Conservation (phyloP, 768 basidiomycete species). For the Collybiopsis luxurians region DNA sequence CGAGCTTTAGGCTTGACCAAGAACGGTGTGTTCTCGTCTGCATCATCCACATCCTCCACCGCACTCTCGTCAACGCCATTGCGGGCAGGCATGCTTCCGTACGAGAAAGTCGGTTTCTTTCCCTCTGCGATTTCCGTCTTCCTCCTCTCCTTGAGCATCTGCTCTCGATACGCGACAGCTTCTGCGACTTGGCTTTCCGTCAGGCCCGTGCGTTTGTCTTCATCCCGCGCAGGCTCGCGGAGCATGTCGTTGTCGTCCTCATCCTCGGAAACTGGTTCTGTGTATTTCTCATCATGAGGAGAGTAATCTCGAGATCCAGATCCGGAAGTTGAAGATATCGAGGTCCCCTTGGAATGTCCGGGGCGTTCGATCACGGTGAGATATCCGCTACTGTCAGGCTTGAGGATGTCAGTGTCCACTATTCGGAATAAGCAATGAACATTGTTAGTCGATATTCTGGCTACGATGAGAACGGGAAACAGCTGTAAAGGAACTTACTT, state of each 20-base stretch:
- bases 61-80: slow-evolving; percentile 14
- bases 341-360: slow-evolving; percentile 29
- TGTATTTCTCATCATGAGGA: slow-evolving; percentile 44
- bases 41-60: slow-evolving; percentile 20
- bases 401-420: slow-evolving; percentile 96
- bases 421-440: slow-evolving; percentile 1
- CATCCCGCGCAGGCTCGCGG: slow-evolving; percentile 70
- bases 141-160: slow-evolving; percentile 58
- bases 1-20: slow-evolving; percentile 24
- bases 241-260: slow-evolving; percentile 84
- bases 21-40: slow-evolving; percentile 34
- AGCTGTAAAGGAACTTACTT: slow-evolving; percentile 43
- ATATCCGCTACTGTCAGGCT: slow-evolving; percentile 83
- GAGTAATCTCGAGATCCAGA: slow-evolving; percentile 42
- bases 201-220: slow-evolving; percentile 78
- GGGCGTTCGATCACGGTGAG: slow-evolving; percentile 77
- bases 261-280: slow-evolving; percentile 93
- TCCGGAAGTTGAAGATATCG: slow-evolving; percentile 44
- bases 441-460: background rate
- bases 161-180: slow-evolving; percentile 84
- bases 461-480: background rate
- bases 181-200: slow-evolving; percentile 72
- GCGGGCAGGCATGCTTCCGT: background rate
- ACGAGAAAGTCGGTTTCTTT: slow-evolving; percentile 6
- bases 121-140: slow-evolving; percentile 14